Conservation (phyloP, 805 yeast genomes). For the Kuraishia piskuri region DNA sequence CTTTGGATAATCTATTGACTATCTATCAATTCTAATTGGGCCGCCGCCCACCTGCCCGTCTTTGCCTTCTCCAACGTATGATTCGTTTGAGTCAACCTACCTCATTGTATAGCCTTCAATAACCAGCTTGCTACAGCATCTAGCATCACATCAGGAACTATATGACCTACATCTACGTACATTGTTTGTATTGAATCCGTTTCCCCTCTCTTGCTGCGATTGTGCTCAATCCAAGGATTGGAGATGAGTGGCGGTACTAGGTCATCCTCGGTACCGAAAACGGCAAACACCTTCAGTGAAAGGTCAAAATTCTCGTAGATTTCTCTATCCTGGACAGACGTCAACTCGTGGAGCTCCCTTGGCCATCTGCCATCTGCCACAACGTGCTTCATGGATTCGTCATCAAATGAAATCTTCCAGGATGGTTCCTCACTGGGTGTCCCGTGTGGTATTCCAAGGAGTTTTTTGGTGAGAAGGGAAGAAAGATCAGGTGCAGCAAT, state of each 20-base stretch:
- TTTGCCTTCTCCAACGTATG: not conserved
- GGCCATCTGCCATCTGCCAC: conserved; percentile 7
- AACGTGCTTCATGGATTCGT: not conserved
- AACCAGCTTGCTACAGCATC: conserved; percentile 5
- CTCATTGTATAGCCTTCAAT: not conserved
- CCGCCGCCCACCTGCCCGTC: no score
- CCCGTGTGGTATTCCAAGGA: not conserved
- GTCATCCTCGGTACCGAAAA: conserved; percentile 6
- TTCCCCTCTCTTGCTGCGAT: conserved; percentile 4
- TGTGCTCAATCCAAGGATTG: conserved; percentile 6
- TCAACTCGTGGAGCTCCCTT: conserved; percentile 6
- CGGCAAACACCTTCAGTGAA: conserved; percentile 9
- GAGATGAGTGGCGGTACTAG: conserved; percentile 7
- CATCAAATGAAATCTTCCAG: not conserved
- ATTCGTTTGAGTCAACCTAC: not conserved
- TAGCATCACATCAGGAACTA: conserved; percentile 6
- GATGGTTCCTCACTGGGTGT: not conserved
- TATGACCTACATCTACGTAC: conserved; percentile 5
- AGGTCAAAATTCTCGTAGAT: conserved; percentile 9
- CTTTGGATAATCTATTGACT: no score
- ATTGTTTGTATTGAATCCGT: conserved; percentile 4
- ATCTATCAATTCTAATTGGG: no score
- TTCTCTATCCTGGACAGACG: conserved; percentile 6
- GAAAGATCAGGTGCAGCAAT: conserved; percentile 42
- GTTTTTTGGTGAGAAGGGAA: conserved; percentile 22